Conservation (phyloP, 495 filamentous ascomycete genomes). For the Annulohypoxylon bovei region DNA sequence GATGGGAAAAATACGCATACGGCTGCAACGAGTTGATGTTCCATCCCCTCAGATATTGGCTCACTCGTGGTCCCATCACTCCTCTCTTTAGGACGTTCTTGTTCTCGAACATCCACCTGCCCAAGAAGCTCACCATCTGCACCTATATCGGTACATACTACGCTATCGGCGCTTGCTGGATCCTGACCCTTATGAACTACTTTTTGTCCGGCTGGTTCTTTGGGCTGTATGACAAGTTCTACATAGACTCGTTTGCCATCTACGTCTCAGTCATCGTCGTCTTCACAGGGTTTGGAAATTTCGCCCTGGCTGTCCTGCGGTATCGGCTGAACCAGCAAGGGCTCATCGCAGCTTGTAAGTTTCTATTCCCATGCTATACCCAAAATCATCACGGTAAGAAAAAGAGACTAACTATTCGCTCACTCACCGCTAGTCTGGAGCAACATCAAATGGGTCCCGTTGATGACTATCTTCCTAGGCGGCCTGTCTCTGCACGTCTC, state of each 20-base stretch:
- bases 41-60: constrained; percentile 64
- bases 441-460: constrained; percentile 71
- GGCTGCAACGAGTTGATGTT: constrained; percentile 75
- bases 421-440: constrained; percentile 56
- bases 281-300: constrained; percentile 65
- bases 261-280: constrained; percentile 66
- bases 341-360: constrained; percentile 51
- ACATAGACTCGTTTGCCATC: constrained; percentile 69
- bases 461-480: constrained; percentile 70
- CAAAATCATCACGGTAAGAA: not conserved
- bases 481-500: constrained; percentile 72
- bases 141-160: constrained; percentile 83
- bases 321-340: constrained; percentile 60
- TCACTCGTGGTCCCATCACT: constrained; percentile 68
- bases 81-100: constrained; percentile 71
- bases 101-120: constrained; percentile 65
- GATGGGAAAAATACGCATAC: constrained; percentile 83
- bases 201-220: constrained; percentile 71
- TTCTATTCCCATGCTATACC: not conserved
- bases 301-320: constrained; percentile 63
- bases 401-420: constrained; percentile 20
- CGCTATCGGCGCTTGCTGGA: constrained; percentile 73
- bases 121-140: constrained; percentile 75
- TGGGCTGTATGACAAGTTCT: constrained; percentile 67
- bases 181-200: constrained; percentile 72